Percentiles rank a stretch among this genome's conserved stretches.
These are phyloP conservation scores for Cladophialophora psammophila DNA, from an alignment of 2,329 filamentous ascomycete species.

Conservation along the genomic window DNA sequence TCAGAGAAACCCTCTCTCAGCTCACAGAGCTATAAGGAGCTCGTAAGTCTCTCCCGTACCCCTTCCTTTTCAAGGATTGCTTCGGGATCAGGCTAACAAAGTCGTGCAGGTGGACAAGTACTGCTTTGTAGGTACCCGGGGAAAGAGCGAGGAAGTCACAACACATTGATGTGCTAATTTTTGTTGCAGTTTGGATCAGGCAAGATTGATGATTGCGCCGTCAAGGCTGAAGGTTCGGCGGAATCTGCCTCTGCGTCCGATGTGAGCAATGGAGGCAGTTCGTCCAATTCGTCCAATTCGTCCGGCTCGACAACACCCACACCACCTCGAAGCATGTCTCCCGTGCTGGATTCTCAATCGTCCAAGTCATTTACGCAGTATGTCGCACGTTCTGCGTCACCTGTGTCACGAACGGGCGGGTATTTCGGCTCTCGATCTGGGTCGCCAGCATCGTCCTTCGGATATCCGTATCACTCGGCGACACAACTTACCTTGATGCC, in stretches of 20 bases:
- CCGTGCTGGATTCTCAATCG: conserved; percentile 29
- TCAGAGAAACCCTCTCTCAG: conserved; percentile 74
- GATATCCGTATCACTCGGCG: conserved; percentile 52
- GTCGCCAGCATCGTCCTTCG: conserved; percentile 49
- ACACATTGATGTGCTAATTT: conserved; percentile 41
- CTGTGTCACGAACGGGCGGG: conserved; percentile 49
- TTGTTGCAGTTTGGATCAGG: conserved; percentile 59
- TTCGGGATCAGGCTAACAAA: neutral
- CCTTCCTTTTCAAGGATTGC: neutral
- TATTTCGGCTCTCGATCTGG: conserved; percentile 49
- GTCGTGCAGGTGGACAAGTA: conserved; percentile 79
- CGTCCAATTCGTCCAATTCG: conserved; percentile 41
- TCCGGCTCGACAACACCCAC: conserved; percentile 42
- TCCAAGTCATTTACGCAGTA: conserved; percentile 44
- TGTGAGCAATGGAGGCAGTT: conserved; percentile 38
- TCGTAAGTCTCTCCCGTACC: conserved; percentile 49
- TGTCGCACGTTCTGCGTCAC: conserved; percentile 52
- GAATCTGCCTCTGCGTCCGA: conserved; percentile 42
- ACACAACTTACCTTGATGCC: conserved; percentile 54
- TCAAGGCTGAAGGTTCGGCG: conserved; percentile 53
- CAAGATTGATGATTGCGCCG: conserved; percentile 50
- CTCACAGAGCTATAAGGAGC: conserved; percentile 91
- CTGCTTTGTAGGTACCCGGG: conserved; percentile 91
- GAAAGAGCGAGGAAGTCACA: conserved; percentile 39
- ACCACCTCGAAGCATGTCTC: conserved; percentile 32